Conservation (phyloP, 768 basidiomycete species). For the Pholiota molesta region DNA sequence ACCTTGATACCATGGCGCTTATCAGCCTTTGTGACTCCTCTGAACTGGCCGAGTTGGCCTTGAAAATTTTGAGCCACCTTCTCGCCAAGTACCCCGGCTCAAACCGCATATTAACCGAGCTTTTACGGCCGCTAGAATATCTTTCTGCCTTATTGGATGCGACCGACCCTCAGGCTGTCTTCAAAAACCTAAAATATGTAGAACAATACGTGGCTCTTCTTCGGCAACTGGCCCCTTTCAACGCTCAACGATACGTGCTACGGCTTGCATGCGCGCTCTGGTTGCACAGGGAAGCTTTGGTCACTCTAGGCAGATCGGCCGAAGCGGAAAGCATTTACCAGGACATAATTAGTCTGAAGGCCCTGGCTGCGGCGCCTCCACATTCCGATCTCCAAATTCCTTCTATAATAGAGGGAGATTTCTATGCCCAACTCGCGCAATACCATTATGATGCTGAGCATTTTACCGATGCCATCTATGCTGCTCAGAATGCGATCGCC, state of each 20-base stretch:
- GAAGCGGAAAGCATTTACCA: background rate
- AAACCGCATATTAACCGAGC: no score
- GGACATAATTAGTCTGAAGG: background rate
- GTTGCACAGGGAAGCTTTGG: background rate
- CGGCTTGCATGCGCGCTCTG: background rate
- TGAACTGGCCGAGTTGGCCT: no score
- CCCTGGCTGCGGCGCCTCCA: background rate
- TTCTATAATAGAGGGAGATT: background rate
- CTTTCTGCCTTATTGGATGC: no score
- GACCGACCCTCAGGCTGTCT: background rate
- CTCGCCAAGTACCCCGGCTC: background rate
- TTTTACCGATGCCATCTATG: background rate
- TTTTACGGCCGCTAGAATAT: no score
- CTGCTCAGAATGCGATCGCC: background rate
- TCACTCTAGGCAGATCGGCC: background rate
- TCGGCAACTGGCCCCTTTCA: background rate
- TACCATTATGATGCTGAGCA: background rate
- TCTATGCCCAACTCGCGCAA: background rate
- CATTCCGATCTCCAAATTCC: background rate
- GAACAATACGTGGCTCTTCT: background rate
- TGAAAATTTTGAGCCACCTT: background rate
- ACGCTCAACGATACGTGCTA: background rate
- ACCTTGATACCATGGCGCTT: no score
- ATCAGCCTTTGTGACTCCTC: no score
- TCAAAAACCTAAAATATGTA: background rate